These are phyloP conservation scores for Tuber magnatum DNA, from an alignment of 495 filamentous ascomycete genomes.

Conservation along the genomic window DNA sequence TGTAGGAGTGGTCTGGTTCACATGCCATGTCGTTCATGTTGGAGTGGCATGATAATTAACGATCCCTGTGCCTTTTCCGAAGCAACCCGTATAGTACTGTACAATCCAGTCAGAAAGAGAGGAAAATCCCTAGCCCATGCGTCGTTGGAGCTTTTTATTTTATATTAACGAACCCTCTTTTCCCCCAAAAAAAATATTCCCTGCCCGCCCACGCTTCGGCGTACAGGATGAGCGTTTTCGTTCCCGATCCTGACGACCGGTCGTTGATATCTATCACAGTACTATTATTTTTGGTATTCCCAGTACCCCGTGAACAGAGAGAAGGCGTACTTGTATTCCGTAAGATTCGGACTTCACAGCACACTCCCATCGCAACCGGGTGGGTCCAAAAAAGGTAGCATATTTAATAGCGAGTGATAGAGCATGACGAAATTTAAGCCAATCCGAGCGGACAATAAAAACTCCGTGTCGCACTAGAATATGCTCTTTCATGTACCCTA, in stretches of 20 bases:
- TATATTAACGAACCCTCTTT: background rate
- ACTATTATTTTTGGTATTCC: background rate
- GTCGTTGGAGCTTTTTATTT: background rate
- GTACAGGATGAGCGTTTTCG: background rate
- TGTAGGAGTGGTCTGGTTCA: background rate
- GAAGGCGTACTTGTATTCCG: background rate
- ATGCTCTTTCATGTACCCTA: background rate
- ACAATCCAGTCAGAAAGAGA: background rate
- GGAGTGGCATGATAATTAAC: background rate
- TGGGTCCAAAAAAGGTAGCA: background rate
- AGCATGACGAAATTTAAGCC: background rate
- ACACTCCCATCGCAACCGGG: background rate
- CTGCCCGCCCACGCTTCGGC: background rate
- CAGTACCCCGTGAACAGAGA: background rate
- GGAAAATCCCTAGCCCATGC: background rate
- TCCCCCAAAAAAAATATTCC: background rate
- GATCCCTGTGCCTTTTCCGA: constrained; percentile 1
- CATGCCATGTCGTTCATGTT: background rate
- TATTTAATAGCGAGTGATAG: background rate
- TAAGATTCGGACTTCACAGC: background rate
- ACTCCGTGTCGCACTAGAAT: background rate
- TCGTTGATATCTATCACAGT: background rate
- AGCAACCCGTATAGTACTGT: background rate
- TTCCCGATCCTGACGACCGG: background rate
- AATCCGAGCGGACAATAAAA: background rate